Evolutionary conservation across 1,284 basidiomycete genomes (phyloP).

Genomic region (Neonothopanus nambi): DNA sequence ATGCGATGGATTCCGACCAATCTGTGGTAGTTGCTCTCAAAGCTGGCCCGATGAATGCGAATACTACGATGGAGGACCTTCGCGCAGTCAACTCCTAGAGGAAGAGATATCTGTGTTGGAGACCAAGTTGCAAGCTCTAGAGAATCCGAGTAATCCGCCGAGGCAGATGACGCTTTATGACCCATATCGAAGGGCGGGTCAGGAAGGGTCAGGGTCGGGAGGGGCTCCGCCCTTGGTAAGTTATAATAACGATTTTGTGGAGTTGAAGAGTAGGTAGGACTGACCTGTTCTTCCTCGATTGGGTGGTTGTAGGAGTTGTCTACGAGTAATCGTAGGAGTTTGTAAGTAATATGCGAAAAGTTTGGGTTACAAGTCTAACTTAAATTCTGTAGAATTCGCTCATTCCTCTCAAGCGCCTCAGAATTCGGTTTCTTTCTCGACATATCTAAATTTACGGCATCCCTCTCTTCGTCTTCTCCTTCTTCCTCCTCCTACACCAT

Average conservation of each 20-base stretch:
- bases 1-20: conserved; percentile 19
- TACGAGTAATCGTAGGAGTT: not conserved
- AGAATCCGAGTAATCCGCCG: conserved; percentile 10
- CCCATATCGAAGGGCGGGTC: conserved; percentile 17
- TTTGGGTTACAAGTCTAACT: not conserved
- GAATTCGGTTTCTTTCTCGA: conserved; percentile 22
- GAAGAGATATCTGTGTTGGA: conserved; percentile 16
- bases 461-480: too few species aligned
- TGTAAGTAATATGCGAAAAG: conserved; percentile 14
- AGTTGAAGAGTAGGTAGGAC: not conserved
- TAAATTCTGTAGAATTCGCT: conserved; percentile 4
- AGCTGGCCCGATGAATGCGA: conserved; percentile 16
- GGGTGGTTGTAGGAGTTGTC: conserved; percentile 12
- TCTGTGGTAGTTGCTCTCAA: conserved; percentile 16
- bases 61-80: conserved; percentile 14
- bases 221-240: conserved; percentile 26
- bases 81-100: conserved; percentile 14
- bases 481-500: conserved; percentile 15
- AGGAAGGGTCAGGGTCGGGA: too few species aligned
- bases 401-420: conserved; percentile 9
- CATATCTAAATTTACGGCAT: conserved; percentile 15
- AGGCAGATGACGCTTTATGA: not conserved
- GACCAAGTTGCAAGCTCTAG: conserved; percentile 15
- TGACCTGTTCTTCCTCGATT: conserved; percentile 16
- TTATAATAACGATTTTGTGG: not conserved